Percentiles rank a stretch among this genome's conserved stretches.
Evolutionary conservation across 352 stramenopile species (phyloP).

Genomic region (Blastocystis sp.): DNA sequence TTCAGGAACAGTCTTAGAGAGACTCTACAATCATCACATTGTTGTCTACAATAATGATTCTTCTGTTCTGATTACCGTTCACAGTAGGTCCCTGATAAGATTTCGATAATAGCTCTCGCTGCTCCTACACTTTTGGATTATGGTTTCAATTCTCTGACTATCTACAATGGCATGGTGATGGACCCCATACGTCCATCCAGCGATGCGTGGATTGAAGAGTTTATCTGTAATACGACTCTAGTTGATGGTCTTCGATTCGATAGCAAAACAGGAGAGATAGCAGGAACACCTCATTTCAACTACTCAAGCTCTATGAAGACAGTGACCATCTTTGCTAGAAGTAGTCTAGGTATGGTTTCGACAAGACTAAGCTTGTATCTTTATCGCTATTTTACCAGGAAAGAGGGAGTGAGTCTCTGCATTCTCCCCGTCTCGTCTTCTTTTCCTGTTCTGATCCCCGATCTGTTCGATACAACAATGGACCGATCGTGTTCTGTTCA

Average conservation of each 20-base stretch:
- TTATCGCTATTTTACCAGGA: background rate
- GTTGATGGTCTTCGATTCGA: background rate
- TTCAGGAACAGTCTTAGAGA: background rate
- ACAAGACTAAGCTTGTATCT: background rate
- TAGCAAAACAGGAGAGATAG: background rate
- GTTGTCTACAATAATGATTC: constrained; percentile 23
- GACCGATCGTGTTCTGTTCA: background rate
- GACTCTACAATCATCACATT: background rate
- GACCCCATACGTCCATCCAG: background rate
- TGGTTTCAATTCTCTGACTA: background rate
- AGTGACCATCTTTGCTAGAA: background rate
- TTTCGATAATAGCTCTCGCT: background rate
- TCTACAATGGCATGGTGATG: background rate
- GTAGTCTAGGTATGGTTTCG: background rate
- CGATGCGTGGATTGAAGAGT: background rate
- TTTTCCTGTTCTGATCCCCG: background rate
- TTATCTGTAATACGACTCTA: background rate
- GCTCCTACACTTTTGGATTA: background rate
- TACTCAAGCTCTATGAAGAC: background rate
- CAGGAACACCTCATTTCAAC: background rate
- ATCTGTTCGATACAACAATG: background rate
- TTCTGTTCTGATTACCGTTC: background rate
- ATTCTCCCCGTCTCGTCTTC: background rate
- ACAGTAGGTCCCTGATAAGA: background rate
- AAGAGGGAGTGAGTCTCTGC: background rate